A percentile compares a stretch with the other conserved stretches of the same genome.
Conservation (phyloP, 768 basidiomycete species). For the Arthromyces matolae region DNA sequence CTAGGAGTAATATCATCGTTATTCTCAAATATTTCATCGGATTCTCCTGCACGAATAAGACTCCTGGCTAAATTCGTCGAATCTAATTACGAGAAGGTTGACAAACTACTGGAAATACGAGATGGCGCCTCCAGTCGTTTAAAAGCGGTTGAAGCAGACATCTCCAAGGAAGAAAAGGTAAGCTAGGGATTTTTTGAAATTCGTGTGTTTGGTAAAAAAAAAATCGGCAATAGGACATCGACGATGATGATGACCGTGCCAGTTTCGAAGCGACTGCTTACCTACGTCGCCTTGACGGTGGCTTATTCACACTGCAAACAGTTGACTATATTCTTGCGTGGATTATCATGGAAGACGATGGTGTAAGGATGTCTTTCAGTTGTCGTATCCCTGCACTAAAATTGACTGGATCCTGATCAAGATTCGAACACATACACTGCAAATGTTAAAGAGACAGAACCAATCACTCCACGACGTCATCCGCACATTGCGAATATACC, state of each 20-base stretch:
- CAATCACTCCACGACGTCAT: conserved; percentile 69
- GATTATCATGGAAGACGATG: conserved; percentile 97
- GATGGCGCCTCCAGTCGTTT: conserved; percentile 65
- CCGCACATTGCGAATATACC: conserved; percentile 64
- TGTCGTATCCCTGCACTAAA: background rate
- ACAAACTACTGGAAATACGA: conserved; percentile 86
- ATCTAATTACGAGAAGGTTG: conserved; percentile 87
- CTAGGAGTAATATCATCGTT: conserved; percentile 87
- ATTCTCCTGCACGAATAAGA: conserved; percentile 75
- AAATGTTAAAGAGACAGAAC: conserved; percentile 74
- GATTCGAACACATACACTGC: conserved; percentile 73
- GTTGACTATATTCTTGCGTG: conserved; percentile 94
- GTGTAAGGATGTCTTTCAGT: conserved; percentile 49
- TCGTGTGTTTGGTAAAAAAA: no score
- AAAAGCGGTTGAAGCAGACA: conserved; percentile 56
- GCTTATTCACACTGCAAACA: conserved; percentile 84
- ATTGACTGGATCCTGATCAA: conserved; percentile 25
- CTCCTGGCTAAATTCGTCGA: conserved; percentile 94
- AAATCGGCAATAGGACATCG: conserved; percentile 48
- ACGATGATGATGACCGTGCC: conserved; percentile 51
- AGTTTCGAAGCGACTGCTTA: conserved; percentile 80
- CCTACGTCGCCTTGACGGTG: conserved; percentile 81
- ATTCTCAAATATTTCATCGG: conserved; percentile 82
- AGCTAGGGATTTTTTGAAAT: no score
- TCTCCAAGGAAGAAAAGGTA: conserved; percentile 68